Evolutionary conservation across 192 early-diverging fungal genomes (phyloP), one percentile per base, ranked within the genome.

Genomic region (Backusella circina): DNA sequence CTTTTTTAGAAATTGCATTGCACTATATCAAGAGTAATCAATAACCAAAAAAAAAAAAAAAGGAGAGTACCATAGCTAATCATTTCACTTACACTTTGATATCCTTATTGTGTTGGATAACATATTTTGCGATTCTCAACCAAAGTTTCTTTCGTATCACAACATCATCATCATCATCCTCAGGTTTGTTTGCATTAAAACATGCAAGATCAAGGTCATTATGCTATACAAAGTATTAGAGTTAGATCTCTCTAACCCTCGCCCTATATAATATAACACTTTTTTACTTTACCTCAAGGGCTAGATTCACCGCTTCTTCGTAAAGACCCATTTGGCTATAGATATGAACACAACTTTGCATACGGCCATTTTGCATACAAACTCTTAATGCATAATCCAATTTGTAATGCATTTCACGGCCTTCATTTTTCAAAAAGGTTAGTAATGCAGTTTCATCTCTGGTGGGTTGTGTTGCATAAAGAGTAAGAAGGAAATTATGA

Each of bases 51-150:
- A 26, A 10, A 13, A 8, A 50, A 15, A 9, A 13, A 41, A 2
- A 6, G 26, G 21, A 28, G 39, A 30, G 33, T 71, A 12, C 13
- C 35, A 44, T n/a, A 21, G 5, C 0, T 70, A 35, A 13, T 13
- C 21, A 2, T 74, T 26, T 65, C 31, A 86, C 75, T 50, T 75
- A 93, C 88, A 85, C 89, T 71, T 95, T 93, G 35, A 97, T 95
- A 67, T 96, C 93, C 74, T 91, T 90, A 72, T 91, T 90, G 30
- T 93, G 88, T 61, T 93, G 89, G 16, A 99, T 90, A 2, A 96
- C 94, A 81, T 98, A 91, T 37, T 91, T 90, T 8, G 95, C 98
- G 79, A 99, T 98, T 78, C 88, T 91, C 50, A 99, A 83, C 97
- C 98, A 99, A 18, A 99, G 83, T 76, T 91, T 89, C 77, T 94